Evolutionary conservation across 192 early-diverging fungal genomes (phyloP), one percentile per base, ranked within the genome.

Genomic region (Chytriomyces confervae): DNA sequence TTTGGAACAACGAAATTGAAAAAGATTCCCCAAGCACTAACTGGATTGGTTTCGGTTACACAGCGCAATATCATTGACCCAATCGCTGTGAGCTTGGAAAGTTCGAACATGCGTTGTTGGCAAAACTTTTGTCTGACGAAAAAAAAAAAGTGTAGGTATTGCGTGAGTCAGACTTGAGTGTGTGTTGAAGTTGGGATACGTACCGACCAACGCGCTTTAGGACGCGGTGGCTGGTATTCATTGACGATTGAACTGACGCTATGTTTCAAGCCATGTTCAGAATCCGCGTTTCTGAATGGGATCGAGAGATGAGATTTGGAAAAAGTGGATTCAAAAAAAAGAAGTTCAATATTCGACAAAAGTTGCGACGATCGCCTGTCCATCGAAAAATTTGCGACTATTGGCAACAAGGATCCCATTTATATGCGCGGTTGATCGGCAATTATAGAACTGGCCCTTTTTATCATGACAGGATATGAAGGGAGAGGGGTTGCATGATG

Each of bases 51-150:
- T 88, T 53, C 87, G 77, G 68, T 94, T 86, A 66, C 89, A 91
- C 13, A 95, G 84, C 24, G 90, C 89, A 61, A 99, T 88, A 70
- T 97, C 97, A 81, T 98, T 99, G 7, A 99, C 92, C 97, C 97
- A 99, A 82, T 98, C 96, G 7, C 91, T 92, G 76, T 99, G 97
- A 64, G 93, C 88, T 77, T 93, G 87, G 67, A 87, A 93, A 36
- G 89, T 90, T 18, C 86, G 87, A 11, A 90, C 82, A 75, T 90
- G 90, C 2, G 91, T 90, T 5, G 95, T 88, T 60, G 84, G 86
- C 44, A 87, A 87, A 44, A 84, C 36, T 36, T 36, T 36, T 36
- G 36, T 36, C 36, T 36, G 36, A 36, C 36, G 36, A 36, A 36
- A 4, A 36, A 36, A 36, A 36, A 36, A 36, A 27, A 27, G 24